Evolutionary conservation across 768 basidiomycete genomes (phyloP).

Genomic region (Serendipita sp.): DNA sequence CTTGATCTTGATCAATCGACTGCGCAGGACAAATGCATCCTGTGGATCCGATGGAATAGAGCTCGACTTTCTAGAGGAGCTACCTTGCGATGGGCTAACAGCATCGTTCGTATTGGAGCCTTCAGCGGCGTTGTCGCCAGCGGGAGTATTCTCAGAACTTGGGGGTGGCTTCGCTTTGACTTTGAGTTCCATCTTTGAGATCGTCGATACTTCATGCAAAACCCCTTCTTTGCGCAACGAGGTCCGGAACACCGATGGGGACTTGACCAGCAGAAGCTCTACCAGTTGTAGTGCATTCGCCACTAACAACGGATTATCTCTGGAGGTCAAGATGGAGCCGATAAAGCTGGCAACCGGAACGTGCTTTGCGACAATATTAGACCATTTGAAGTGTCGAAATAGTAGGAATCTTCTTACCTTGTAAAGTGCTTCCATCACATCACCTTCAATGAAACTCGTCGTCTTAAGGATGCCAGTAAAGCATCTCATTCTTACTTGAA

Average conservation of each 20-base stretch:
- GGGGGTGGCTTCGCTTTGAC: conserved; percentile 24
- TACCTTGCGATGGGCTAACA: conserved; percentile 12
- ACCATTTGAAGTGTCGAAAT: neutral
- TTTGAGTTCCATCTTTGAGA: conserved; percentile 29
- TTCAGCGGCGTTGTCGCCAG: conserved; percentile 17
- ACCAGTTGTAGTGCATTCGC: conserved; percentile 85
- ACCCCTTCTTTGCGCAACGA: conserved; percentile 91
- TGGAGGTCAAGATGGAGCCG: conserved; percentile 81
- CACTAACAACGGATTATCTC: conserved; percentile 75
- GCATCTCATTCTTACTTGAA: conserved; percentile 75
- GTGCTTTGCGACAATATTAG: conserved; percentile 30
- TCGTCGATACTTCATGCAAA: conserved; percentile 76
- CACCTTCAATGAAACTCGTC: conserved; percentile 68
- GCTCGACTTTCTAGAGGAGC: conserved; percentile 29
- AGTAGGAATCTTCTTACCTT: conserved; percentile 33
- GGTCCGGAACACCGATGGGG: conserved; percentile 69
- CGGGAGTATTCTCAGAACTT: conserved; percentile 21
- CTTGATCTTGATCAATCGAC: conserved; percentile 75
- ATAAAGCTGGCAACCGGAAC: conserved; percentile 94
- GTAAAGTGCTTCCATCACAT: conserved; percentile 59
- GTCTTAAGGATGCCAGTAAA: conserved; percentile 80
- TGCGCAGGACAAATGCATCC: conserved; percentile 84
- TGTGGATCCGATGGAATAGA: conserved; percentile 62
- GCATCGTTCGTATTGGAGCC: neutral
- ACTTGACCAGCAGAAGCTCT: conserved; percentile 72